A percentile compares a stretch with the other conserved stretches of the same genome.
Evolutionary conservation across 2,329 filamentous ascomycete genomes (phyloP).

Genomic region (Mycosphaerella sp.): DNA sequence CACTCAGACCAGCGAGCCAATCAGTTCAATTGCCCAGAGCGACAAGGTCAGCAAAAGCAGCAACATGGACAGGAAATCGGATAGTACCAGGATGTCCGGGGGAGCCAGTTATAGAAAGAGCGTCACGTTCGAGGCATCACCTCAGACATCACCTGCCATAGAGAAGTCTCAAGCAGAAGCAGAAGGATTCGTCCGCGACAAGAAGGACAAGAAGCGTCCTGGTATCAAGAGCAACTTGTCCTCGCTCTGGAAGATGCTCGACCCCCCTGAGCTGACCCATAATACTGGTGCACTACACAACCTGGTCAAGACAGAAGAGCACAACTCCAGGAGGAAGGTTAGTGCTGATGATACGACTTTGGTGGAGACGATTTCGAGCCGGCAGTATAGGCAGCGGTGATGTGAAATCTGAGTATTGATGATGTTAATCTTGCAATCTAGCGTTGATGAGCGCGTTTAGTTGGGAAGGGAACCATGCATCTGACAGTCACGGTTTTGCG

Average conservation of each 20-base stretch:
- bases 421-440: no score
- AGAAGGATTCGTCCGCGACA: conserved; percentile 4
- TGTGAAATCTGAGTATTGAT: not conserved
- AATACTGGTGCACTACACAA: conserved; percentile 17
- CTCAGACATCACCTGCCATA: not conserved
- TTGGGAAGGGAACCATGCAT: no score
- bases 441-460: no score
- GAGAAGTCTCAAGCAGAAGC: conserved; percentile 1
- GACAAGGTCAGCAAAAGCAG: not conserved
- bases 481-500: no score
- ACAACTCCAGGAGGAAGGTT: not conserved
- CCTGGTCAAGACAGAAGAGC: conserved; percentile 8
- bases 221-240: conserved; percentile 11
- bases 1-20: conserved; percentile 2
- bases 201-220: conserved; percentile 11
- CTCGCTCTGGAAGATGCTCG: conserved; percentile 17
- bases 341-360: conserved; percentile 3
- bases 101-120: conserved; percentile 2
- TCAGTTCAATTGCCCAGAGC: not conserved
- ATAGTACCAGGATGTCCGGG: not conserved
- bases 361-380: conserved; percentile 1
- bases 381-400: conserved; percentile 6
- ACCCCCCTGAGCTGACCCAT: conserved; percentile 13
- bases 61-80: not conserved
- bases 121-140: conserved; percentile 1